phyloP scores from a whole-genome alignment of 2,329 filamentous ascomycete genomes.

The Sporothrix brunneoviolacea region DNA sequence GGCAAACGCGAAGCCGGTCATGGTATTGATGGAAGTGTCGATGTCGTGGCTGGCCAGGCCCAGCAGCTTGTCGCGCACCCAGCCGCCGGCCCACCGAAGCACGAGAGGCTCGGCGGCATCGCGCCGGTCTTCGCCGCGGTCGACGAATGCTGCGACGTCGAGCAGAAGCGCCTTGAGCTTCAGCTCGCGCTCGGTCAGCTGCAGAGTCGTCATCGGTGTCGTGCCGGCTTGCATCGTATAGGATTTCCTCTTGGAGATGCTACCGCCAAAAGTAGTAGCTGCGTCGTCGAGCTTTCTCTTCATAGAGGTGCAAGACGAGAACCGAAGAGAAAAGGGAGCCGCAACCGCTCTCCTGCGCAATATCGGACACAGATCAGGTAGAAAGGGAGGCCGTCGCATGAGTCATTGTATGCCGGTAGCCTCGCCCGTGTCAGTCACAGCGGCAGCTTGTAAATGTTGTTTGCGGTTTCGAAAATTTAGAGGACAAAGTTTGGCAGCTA shows the following conservation, averaged over 20 bases:
- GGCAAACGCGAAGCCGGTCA: conserved; percentile 77
- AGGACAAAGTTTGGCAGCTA: conserved; percentile 2
- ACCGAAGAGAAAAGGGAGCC: background rate
- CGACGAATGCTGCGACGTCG: conserved; percentile 69
- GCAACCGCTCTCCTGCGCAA: background rate
- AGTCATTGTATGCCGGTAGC: too few species aligned
- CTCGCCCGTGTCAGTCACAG: too few species aligned
- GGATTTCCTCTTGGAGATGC: conserved; percentile 5
- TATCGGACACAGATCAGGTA: background rate
- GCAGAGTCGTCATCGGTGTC: conserved; percentile 23
- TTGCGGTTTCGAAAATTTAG: background rate
- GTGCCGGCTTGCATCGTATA: background rate
- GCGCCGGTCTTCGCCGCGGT: conserved; percentile 24
- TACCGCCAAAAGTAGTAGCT: background rate
- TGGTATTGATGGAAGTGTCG: conserved; percentile 76
- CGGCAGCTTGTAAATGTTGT: too few species aligned
- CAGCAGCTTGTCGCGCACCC: conserved; percentile 80
- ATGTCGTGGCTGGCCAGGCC: conserved; percentile 70
- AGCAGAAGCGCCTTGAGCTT: conserved; percentile 71
- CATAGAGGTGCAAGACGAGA: conserved; percentile 5
- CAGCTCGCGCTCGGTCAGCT: conserved; percentile 63
- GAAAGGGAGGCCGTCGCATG: conserved; percentile 9
- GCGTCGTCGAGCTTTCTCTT: conserved; percentile 16
- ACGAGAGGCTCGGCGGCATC: conserved; percentile 44
- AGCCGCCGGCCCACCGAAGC: conserved; percentile 76